A percentile compares a stretch with the other conserved stretches of the same genome.
phyloP scores from a whole-genome alignment of 1,139 yeast species.

The Kazachstania sp. region DNA sequence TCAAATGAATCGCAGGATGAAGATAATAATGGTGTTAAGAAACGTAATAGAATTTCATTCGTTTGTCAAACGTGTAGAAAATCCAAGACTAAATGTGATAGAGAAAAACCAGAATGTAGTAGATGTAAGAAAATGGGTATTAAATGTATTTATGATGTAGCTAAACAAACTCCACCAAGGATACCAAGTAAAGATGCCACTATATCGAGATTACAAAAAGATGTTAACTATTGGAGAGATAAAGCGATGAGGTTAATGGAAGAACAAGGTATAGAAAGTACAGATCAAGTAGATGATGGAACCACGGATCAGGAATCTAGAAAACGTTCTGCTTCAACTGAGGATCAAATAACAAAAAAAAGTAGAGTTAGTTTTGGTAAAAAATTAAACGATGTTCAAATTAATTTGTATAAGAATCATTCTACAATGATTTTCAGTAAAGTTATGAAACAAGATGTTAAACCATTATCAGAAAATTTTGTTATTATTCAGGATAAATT shows the following conservation, averaged over 20 bases:
- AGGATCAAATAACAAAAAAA: conserved; percentile 2
- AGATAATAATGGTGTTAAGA: conserved; percentile 8
- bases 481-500: conserved; percentile 26
- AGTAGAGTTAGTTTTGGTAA: not conserved
- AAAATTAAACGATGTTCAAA: conserved; percentile 9
- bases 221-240: conserved; percentile 26
- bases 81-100: conserved; percentile 31
- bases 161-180: conserved; percentile 27
- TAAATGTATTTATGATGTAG: conserved; percentile 28
- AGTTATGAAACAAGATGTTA: conserved; percentile 28
- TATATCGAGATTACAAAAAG: conserved; percentile 26
- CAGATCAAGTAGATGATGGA: not conserved
- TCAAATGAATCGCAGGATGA: not conserved
- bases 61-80: conserved; percentile 30
- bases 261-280: conserved; percentile 5
- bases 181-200: conserved; percentile 31
- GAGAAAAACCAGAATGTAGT: conserved; percentile 28
- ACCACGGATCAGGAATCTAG: not conserved
- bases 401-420: conserved; percentile 23
- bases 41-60: conserved; percentile 28
- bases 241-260: conserved; percentile 10
- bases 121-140: conserved; percentile 25
- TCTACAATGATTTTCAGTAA: conserved; percentile 28
- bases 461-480: conserved; percentile 29
- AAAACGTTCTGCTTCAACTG: not conserved